A percentile compares a stretch with the other conserved stretches of the same genome.
phyloP scores from a whole-genome alignment of 1,284 basidiomycete species.

The Fomitiporia mediterranea region DNA sequence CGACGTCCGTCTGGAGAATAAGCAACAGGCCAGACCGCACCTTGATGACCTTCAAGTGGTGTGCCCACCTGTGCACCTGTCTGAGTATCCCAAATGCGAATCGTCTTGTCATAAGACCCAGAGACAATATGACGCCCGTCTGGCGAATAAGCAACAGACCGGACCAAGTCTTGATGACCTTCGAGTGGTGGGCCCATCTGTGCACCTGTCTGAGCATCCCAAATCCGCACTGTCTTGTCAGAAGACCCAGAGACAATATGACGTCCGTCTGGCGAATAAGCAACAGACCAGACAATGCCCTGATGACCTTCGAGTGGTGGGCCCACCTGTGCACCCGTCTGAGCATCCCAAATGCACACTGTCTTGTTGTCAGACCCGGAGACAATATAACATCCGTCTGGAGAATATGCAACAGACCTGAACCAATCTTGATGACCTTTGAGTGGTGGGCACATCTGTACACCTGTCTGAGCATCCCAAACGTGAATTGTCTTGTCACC shows the following conservation, averaged over 20 bases:
- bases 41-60: neutral
- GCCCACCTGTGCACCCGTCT: too few species aligned
- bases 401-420: conserved; percentile 6
- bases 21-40: neutral
- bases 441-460: neutral
- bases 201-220: conserved; percentile 1
- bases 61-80: neutral
- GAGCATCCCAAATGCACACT: too few species aligned
- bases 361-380: too few species aligned
- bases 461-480: too few species aligned
- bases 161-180: neutral
- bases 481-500: too few species aligned
- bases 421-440: neutral
- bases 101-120: conserved; percentile 7
- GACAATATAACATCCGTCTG: too few species aligned
- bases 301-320: too few species aligned
- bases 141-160: conserved; percentile 12
- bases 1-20: conserved; percentile 12
- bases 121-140: conserved; percentile 13
- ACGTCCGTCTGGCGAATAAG: conserved; percentile 10
- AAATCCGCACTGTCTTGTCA: conserved; percentile 6
- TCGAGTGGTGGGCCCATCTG: neutral
- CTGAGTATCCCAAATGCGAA: conserved; percentile 11
- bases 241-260: conserved; percentile 15
- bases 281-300: too few species aligned